Conservation (phyloP, 345 rosid genomes). For the Lepidium africanum region DNA sequence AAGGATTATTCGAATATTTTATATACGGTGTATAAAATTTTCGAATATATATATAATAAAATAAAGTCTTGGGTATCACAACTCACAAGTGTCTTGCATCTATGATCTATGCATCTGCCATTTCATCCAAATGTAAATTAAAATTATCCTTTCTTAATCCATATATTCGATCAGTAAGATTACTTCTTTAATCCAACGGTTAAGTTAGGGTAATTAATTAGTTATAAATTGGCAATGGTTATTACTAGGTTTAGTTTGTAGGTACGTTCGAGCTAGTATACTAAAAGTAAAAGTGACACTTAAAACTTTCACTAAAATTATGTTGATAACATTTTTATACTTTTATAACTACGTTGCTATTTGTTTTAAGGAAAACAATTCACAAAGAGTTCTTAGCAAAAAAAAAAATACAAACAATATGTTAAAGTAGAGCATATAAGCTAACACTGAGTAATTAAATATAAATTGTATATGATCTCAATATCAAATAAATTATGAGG, state of each 20-base stretch:
- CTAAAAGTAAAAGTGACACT: neutral
- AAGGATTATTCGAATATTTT: slow-evolving; percentile 23
- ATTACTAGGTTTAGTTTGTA: neutral
- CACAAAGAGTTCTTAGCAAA: neutral
- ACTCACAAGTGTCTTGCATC: slow-evolving; percentile 21
- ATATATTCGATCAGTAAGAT: neutral
- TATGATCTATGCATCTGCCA: slow-evolving; percentile 15
- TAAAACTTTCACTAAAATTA: neutral
- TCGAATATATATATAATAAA: slow-evolving; percentile 7
- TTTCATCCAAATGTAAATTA: slow-evolving; percentile 1
- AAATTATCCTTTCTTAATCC: neutral
- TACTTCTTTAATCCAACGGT: slow-evolving; percentile 8
- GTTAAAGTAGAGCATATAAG: too few relatives aligned
- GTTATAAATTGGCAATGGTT: slow-evolving; percentile 1
- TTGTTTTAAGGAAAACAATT: neutral
- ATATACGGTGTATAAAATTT: slow-evolving; percentile 25
- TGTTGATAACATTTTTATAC: neutral
- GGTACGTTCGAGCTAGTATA: neutral
- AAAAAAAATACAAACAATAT: too few relatives aligned
- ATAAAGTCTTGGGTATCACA: slow-evolving; percentile 8
- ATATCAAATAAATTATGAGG: neutral
- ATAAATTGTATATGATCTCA: too few relatives aligned
- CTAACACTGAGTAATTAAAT: too few relatives aligned
- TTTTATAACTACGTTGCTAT: neutral
- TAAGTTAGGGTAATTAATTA: neutral